Conservation (phyloP, 2,329 filamentous ascomycete species). For the Ustilaginoidea virens region DNA sequence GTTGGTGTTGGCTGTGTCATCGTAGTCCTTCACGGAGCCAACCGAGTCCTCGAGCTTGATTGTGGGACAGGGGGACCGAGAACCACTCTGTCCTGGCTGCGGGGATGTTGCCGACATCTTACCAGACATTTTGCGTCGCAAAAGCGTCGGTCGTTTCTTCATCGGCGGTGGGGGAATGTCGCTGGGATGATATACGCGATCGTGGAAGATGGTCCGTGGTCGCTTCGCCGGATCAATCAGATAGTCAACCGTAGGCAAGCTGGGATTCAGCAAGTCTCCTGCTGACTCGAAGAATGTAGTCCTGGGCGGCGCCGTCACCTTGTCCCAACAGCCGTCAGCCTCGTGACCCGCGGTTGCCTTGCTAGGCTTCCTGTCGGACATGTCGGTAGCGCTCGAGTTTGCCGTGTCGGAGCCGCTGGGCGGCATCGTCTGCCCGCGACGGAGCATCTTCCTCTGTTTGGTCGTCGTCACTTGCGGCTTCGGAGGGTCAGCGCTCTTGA, state of each 20-base stretch:
- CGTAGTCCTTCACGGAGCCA: conserved; percentile 32
- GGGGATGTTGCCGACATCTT: conserved; percentile 10
- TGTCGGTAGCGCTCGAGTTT: conserved; percentile 7
- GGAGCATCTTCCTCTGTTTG: conserved; percentile 57
- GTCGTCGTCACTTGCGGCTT: conserved; percentile 34
- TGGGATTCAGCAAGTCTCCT: conserved; percentile 81
- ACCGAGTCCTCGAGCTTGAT: conserved; percentile 27
- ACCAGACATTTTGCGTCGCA: conserved; percentile 16
- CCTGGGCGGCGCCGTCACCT: conserved; percentile 58
- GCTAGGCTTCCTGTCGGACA: conserved; percentile 9
- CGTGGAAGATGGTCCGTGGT: conserved; percentile 87
- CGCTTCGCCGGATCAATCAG: conserved; percentile 70
- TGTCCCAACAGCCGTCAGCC: conserved; percentile 25
- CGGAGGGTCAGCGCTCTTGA: conserved; percentile 41
- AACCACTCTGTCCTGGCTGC: conserved; percentile 11
- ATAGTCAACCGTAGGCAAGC: conserved; percentile 66
- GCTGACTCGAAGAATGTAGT: conserved; percentile 94
- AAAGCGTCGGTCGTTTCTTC: conserved; percentile 32
- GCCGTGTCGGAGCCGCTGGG: conserved; percentile 13
- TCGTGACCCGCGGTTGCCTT: conserved; percentile 36
- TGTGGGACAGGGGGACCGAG: conserved; percentile 18
- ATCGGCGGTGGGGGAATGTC: conserved; percentile 77
- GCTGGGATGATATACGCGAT: conserved; percentile 82
- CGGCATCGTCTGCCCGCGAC: conserved; percentile 57
- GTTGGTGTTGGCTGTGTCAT: conserved; percentile 32